These are phyloP conservation scores for Fusarium keratoplasticum DNA, from an alignment of 2,329 filamentous ascomycete species.

Conservation along the genomic window DNA sequence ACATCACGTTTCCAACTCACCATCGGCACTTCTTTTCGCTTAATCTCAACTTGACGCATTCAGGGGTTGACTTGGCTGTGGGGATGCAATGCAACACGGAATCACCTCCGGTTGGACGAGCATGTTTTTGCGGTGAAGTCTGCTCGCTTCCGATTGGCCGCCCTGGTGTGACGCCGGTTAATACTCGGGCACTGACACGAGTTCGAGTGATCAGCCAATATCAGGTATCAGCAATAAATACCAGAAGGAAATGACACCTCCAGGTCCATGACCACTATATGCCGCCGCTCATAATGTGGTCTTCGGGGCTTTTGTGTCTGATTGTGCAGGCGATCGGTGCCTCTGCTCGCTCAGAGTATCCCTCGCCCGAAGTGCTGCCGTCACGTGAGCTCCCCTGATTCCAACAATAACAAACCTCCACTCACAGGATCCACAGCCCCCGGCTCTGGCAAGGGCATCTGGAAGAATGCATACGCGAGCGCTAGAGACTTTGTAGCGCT, in stretches of 20 bases:
- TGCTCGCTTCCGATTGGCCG: background rate
- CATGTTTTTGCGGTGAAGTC: background rate
- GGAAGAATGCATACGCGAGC: constrained; percentile 69
- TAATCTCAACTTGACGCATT: background rate
- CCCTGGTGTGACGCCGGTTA: background rate
- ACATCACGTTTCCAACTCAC: background rate
- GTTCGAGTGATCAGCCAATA: background rate
- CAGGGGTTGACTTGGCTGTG: background rate
- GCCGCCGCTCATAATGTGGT: constrained; percentile 16
- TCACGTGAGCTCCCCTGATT: constrained; percentile 27
- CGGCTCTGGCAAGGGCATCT: constrained; percentile 50
- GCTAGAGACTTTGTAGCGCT: constrained; percentile 67
- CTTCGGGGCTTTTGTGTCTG: background rate
- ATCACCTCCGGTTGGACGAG: background rate
- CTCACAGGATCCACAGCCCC: constrained; percentile 7
- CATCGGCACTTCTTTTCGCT: background rate
- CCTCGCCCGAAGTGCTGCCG: constrained; percentile 9
- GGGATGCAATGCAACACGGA: background rate
- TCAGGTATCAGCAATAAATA: background rate
- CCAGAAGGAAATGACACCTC: background rate
- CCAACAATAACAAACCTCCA: constrained; percentile 15
- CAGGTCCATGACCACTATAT: background rate
- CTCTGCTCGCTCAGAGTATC: constrained; percentile 2
- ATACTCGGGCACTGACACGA: background rate
- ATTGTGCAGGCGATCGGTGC: constrained; percentile 8